Base-by-base conservation (phyloP, 176 grass and related monocot genomes). In the Phoenix roebelenii region DNA sequence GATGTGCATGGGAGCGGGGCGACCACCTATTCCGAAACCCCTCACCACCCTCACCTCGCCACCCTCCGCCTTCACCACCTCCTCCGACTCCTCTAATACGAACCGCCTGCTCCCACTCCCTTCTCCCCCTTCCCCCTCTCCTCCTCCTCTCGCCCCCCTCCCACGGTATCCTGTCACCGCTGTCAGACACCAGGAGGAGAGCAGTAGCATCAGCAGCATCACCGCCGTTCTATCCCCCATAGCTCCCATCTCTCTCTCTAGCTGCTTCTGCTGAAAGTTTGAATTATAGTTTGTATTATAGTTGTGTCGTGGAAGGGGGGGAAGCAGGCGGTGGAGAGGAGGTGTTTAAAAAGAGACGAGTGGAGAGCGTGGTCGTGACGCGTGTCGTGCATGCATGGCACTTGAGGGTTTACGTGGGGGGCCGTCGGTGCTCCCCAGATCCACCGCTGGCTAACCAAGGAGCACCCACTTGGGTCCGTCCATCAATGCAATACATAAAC, bases 51-150 rank as follows among this genome's bases (percentile, higher is more conserved):
- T 69, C 58, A 97, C 92, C 51, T 70, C 44, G 30, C 92, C 92
- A 18, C 72, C 87, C 60, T 97, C 92, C 58, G 84, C 79, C 55
- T 75, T 80, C 54, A 91, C 78, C 61, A 97, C 87, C 78, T 85
- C 82, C 77, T 97, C 87, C 67, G 72, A 66, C 66, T 81, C 62
- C 26, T 88, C 84, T 54, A 97, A 74, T 49, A 82, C 51, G 69
- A 97, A 97, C 54, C 87, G 29, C 22, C 81, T n/a, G n/a, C n/a
- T 79, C 60, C 22, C 69, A 14, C 51, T 72, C 24, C 32, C 24
- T 4, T 51, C 74, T 18, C 57, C 58, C 20, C 65, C 66, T 61
- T 25, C 30, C 1, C n/a, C 56, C 54, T 74, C 74, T n/a, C 69
- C 72, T 14, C 57, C 66, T 60, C 68, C 54, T 20, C 22, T n/a